Percentiles rank a stretch among this genome's conserved stretches.
Conservation (phyloP, 192 early-diverging fungal genomes). For the Rhizophagus clarus region DNA sequence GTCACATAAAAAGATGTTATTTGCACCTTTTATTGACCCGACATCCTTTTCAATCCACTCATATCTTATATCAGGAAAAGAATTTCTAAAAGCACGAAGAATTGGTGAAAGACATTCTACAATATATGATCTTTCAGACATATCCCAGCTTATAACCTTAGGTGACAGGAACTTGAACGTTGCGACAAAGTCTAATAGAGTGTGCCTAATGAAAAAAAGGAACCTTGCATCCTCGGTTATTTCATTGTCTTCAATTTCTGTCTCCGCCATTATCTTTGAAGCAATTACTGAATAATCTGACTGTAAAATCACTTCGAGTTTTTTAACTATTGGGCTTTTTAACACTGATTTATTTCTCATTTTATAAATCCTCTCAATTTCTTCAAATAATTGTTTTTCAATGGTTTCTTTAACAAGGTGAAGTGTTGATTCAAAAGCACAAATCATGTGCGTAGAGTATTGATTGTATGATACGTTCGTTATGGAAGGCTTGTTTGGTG, state of each 20-base stretch:
- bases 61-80: slow-evolving; percentile 22
- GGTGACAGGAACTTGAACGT: slow-evolving; percentile 24
- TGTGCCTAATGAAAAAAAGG: slow-evolving; percentile 21
- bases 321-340: slow-evolving; percentile 5
- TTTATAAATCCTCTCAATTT: slow-evolving; percentile 14
- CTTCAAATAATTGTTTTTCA: slow-evolving; percentile 13
- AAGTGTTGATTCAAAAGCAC: slow-evolving; percentile 10
- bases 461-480: slow-evolving; percentile 5
- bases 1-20: neutral
- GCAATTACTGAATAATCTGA: slow-evolving; percentile 25
- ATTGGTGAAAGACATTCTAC: slow-evolving; percentile 12
- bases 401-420: slow-evolving; percentile 15
- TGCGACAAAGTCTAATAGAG: slow-evolving; percentile 18
- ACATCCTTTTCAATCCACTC: slow-evolving; percentile 23
- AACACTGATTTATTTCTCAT: slow-evolving; percentile 19
- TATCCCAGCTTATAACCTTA: slow-evolving; percentile 13
- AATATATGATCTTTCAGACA: slow-evolving; percentile 22
- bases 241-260: slow-evolving; percentile 15
- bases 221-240: neutral
- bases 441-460: slow-evolving; percentile 18
- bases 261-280: slow-evolving; percentile 24
- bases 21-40: slow-evolving; percentile 22
- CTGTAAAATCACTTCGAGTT: slow-evolving; percentile 20
- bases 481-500: neutral
- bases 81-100: slow-evolving; percentile 12